Evolutionary conservation across 345 rosid species (phyloP).

Genomic region (Aquilaria malaccensis): DNA sequence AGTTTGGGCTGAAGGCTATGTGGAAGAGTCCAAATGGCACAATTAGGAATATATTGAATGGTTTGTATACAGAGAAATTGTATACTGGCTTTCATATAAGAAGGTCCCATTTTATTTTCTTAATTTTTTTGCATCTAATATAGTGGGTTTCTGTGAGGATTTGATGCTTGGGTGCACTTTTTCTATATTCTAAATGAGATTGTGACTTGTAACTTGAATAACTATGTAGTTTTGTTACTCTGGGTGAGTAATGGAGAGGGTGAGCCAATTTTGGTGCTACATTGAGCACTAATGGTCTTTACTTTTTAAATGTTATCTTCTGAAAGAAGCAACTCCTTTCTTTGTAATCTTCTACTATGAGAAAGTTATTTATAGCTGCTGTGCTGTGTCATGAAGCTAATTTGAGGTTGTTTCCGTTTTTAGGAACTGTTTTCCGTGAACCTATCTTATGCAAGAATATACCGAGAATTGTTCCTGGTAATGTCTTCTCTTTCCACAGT

Average conservation of each 20-base stretch:
- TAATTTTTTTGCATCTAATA: not conserved
- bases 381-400: slow-evolving; percentile 12
- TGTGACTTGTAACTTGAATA: too few relatives aligned
- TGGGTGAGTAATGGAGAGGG: too few relatives aligned
- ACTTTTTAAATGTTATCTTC: too few relatives aligned
- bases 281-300: too few relatives aligned
- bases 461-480: slow-evolving; percentile 91
- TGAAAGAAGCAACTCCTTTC: too few relatives aligned
- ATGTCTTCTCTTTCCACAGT: slow-evolving; percentile 8
- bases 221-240: too few relatives aligned
- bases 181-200: too few relatives aligned
- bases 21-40: slow-evolving; percentile 99
- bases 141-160: too few relatives aligned
- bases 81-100: not conserved
- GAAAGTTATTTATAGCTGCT: not conserved
- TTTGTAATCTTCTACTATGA: too few relatives aligned
- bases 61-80: slow-evolving; percentile 30
- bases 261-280: too few relatives aligned
- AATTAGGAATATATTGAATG: slow-evolving; percentile 90
- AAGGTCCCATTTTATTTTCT: not conserved
- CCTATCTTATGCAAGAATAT: slow-evolving; percentile 86
- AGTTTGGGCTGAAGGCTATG: slow-evolving; percentile 83
- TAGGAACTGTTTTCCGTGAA: slow-evolving; percentile 96
- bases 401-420: slow-evolving; percentile 14
- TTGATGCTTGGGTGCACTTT: too few relatives aligned